These are phyloP conservation scores for Scheffersomyces insectosa DNA, from an alignment of 1,139 yeast genomes.

Conservation along the genomic window DNA sequence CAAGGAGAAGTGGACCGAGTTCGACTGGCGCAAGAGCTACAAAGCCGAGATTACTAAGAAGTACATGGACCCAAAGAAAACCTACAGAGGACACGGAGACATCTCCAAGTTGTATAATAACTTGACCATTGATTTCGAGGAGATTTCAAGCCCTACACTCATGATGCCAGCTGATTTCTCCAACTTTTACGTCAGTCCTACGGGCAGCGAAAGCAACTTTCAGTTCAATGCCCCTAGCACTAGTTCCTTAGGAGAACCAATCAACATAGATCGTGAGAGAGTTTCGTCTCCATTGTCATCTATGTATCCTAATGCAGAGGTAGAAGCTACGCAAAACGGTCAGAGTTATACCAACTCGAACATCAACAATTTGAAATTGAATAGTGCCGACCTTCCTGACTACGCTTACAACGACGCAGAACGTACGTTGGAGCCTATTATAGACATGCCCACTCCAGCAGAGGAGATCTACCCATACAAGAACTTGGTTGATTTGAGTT, in stretches of 20 bases:
- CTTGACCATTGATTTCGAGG: constrained; percentile 23
- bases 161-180: constrained; percentile 1
- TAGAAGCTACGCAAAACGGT: neutral
- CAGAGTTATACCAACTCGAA: neutral
- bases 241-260: neutral
- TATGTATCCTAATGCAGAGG: neutral
- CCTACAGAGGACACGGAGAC: constrained; percentile 35
- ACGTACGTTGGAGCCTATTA: constrained; percentile 19
- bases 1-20: constrained; percentile 36
- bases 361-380: neutral
- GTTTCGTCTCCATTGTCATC: neutral
- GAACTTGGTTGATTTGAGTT: constrained; percentile 9
- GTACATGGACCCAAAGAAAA: constrained; percentile 7
- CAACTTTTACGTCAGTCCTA: neutral
- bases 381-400: constrained; percentile 4
- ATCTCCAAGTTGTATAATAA: constrained; percentile 31
- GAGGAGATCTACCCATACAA: constrained; percentile 20
- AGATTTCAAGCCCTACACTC: constrained; percentile 17
- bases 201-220: neutral
- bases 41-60: constrained; percentile 17
- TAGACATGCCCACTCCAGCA: constrained; percentile 25
- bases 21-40: constrained; percentile 42
- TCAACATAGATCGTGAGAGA: neutral
- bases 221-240: neutral
- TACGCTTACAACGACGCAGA: constrained; percentile 5